Conservation (phyloP, 2,329 filamentous ascomycete species). For the Allantophomopsis lycopodina region DNA sequence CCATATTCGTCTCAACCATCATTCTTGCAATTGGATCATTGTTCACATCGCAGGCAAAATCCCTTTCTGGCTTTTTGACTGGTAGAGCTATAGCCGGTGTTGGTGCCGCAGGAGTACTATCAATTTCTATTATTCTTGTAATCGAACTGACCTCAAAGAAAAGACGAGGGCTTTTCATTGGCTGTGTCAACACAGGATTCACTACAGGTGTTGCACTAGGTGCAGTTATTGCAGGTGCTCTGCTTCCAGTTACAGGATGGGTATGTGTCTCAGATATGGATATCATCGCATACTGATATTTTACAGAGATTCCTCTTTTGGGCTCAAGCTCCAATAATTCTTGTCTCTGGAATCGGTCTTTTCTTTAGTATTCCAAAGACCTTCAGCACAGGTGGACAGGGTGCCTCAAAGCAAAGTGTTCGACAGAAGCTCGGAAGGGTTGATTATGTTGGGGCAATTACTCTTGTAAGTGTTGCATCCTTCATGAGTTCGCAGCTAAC, state of each 20-base stretch:
- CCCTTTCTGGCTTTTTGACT: constrained; percentile 48
- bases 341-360: constrained; percentile 47
- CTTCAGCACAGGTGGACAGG: constrained; percentile 20
- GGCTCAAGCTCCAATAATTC: constrained; percentile 50
- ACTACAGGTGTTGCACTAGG: constrained; percentile 60
- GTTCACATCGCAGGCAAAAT: constrained; percentile 45
- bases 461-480: constrained; percentile 35
- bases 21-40: constrained; percentile 47
- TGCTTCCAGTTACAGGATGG: constrained; percentile 56
- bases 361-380: constrained; percentile 49
- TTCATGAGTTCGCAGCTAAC: not conserved
- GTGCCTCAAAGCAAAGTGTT: constrained; percentile 22
- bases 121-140: constrained; percentile 60
- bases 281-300: constrained; percentile 1
- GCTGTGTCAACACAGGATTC: constrained; percentile 58
- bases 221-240: constrained; percentile 53
- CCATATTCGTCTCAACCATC: constrained; percentile 47
- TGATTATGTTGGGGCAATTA: constrained; percentile 60
- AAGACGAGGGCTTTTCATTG: constrained; percentile 59
- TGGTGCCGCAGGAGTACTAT: constrained; percentile 60
- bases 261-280: constrained; percentile 26
- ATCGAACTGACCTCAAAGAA: constrained; percentile 59
- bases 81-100: constrained; percentile 56
- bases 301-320: constrained; percentile 59
- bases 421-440: constrained; percentile 46